Base-by-base conservation (phyloP, 2,329 filamentous ascomycete species). In the Cryoendolithus antarcticus region DNA sequence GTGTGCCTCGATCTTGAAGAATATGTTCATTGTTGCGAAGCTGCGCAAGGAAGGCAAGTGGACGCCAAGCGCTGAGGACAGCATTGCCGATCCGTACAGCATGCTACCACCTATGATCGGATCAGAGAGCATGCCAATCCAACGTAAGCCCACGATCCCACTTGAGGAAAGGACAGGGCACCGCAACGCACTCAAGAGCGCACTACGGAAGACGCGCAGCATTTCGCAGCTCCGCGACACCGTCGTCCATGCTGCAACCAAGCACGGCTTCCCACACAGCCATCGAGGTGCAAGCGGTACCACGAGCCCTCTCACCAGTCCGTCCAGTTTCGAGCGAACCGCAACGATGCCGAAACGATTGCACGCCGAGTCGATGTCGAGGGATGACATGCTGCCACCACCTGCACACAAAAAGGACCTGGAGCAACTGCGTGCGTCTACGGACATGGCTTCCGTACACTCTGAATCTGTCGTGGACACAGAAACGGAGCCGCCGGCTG, bases 1-100 rank as follows among this genome's bases (percentile, higher is more conserved):
- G 54, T 91, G 82, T 50, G 78, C 91, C 13, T 79, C 70, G 43
- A 94, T 96, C 35, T 66, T 98, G 37, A 84, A 80, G 55, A 80
- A 91, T 5, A 84, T 93, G 57, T 96, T 98, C 49, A 69, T 93
- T 47, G 77, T 77, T 47, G 89, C 95, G 60, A 85, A 79, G 53
- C 62, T 76, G 38, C 73, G 75, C 30, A 37, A 35, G 19, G 62
- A 59, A 41, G 69, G 71, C 39, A 40, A 43, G 15, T 34, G 31
- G 28, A 52, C 50, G n/a, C 49, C 50, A 4, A 52, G 44, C 32
- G 24, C 6, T 8, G 51, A 54, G n/a, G 42, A 42, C 7, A 48
- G 50, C 28, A 52, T 54, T 28, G 39, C 41, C 15, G 44, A 44
- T 19, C 39, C 39, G 28, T 39, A 32, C 3, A 35, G 15, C 32